A percentile compares a stretch with the other conserved stretches of the same genome.
phyloP scores from a whole-genome alignment of 2,329 filamentous ascomycete genomes.

The Curvularia sp. region DNA sequence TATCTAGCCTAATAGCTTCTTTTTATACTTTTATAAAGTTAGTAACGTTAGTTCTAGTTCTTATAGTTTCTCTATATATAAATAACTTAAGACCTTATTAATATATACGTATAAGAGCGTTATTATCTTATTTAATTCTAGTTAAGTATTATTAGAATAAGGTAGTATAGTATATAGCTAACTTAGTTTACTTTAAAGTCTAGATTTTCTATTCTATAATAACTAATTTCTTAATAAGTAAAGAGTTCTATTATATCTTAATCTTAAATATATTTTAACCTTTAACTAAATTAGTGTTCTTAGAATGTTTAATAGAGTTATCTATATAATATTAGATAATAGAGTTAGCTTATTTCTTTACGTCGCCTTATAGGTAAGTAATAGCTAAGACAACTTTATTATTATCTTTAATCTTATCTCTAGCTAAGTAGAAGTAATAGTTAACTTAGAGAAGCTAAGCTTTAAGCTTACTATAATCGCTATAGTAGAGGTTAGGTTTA shows the following conservation, averaged over 20 bases:
- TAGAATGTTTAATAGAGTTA: background rate
- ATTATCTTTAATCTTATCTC: background rate
- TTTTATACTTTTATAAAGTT: too few relatives aligned
- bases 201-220: background rate
- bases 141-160: background rate
- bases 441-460: background rate
- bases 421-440: background rate
- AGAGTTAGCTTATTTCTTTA: background rate
- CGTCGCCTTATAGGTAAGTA: too few relatives aligned
- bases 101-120: too few relatives aligned
- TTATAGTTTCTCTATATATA: too few relatives aligned
- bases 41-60: too few relatives aligned
- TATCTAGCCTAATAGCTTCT: too few relatives aligned
- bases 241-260: background rate
- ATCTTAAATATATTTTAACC: too few relatives aligned
- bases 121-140: background rate
- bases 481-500: background rate
- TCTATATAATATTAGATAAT: background rate
- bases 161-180: background rate
- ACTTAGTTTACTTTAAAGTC: background rate
- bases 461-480: too few relatives aligned
- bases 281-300: background rate
- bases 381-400: background rate
- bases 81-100: too few relatives aligned
- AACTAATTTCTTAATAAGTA: background rate